phyloP scores from a whole-genome alignment of 768 basidiomycete species.

The Lactifluus rugatus region DNA sequence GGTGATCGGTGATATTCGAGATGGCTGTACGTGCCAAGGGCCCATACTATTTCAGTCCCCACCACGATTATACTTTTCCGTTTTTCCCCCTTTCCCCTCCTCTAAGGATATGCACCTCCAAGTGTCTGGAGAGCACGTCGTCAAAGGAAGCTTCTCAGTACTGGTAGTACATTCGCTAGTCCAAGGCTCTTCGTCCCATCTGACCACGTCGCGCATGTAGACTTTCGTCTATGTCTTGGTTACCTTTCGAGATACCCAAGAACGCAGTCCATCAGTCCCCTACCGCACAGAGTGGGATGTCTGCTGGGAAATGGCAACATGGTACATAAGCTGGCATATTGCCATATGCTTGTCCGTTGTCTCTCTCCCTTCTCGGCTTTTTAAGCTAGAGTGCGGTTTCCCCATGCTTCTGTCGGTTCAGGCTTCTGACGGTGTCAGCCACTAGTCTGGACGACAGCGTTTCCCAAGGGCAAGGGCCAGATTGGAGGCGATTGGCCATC shows the following conservation, averaged over 20 bases:
- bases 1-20: too few species aligned
- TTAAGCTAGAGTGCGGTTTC: constrained; percentile 2
- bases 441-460: not conserved
- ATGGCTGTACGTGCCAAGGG: too few species aligned
- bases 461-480: not conserved
- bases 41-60: too few species aligned
- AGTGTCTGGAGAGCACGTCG: not conserved
- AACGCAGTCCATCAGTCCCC: not conserved
- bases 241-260: not conserved
- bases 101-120: too few species aligned
- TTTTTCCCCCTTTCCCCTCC: not conserved
- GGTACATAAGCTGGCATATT: constrained; percentile 13
- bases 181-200: not conserved
- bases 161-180: constrained; percentile 4
- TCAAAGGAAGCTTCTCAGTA: constrained; percentile 1
- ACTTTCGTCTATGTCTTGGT: not conserved
- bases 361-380: constrained; percentile 6
- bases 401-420: not conserved
- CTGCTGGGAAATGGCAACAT: constrained; percentile 10
- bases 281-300: constrained; percentile 6
- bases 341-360: constrained; percentile 7
- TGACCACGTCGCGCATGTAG: not conserved
- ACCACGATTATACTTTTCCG: too few species aligned
- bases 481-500: constrained; percentile 1
- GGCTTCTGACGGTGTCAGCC: not conserved